Base-by-base conservation (phyloP, 805 yeast genomes). In the Nakazawaea laoshanensis region DNA sequence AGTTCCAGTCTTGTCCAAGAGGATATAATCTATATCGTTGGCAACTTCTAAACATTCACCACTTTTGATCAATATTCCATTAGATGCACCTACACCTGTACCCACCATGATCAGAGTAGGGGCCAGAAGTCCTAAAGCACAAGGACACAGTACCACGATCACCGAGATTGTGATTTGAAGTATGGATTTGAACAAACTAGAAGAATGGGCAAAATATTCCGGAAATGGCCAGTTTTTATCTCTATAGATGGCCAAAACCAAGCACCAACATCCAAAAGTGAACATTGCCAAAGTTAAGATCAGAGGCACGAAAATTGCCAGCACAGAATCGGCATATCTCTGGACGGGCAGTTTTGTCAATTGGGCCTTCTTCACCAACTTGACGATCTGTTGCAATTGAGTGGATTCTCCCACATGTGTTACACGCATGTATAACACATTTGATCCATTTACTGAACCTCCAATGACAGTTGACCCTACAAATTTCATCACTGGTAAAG, bases 91-190 rank as follows among this genome's bases (percentile, higher is more conserved):
- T 15, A 86, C 80, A 25, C 98, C 98, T 2, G 97, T 89, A 7
- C 96, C 98, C 2, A 92, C 98, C 96, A 94, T 92, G 8, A 92
- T 85, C 0, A 97, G 97, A 2, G 98, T 94, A 2, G 99, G 99
- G 0, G 97, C 95, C 3, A 96, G 96, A 32, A 92, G 65, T 3
- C 98, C 99, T 16, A 92, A 59, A 0, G 98, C 97, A 67, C 98
- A 92, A 0, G 99, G 99, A 57, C 99, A 92, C 2, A 98, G 98
- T 31, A 92, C 96, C 8, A 92, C 96, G 42, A 94, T 73, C 4
- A 92, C 98, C 5, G 94, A 77, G 18, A 92, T 89, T 5, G 94
- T 79, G 29, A 88, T 67, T 46, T 82, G 77, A 36, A 94, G 55
- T 49, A 58, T 42, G 21, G 38, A 47, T 5, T 53, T 50, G 24